Evolutionary conservation across 371 early-diverging fungal genomes (phyloP).

Genomic region (Mucor mucedo): DNA sequence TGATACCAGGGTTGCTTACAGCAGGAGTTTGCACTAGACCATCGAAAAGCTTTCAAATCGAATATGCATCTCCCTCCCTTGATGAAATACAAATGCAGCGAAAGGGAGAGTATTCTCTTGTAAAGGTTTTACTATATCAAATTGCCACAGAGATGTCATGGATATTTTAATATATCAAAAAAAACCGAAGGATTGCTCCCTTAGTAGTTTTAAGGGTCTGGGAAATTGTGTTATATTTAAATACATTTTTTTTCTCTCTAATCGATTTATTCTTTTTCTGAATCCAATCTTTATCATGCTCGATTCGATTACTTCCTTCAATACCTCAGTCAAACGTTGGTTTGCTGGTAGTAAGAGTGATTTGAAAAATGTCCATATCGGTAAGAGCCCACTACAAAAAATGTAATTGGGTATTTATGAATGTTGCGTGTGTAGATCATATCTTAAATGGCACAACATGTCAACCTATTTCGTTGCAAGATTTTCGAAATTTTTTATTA

Average conservation of each 20-base stretch:
- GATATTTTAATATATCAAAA: no score
- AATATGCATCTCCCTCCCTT: no score
- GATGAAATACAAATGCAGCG: no score
- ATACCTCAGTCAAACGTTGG: slow-evolving; percentile 12
- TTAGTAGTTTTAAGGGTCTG: no score
- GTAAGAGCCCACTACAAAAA: neutral
- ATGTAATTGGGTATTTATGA: neutral
- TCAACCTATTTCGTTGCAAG: slow-evolving; percentile 30
- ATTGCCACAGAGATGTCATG: no score
- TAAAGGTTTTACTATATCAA: no score
- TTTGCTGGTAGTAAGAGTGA: neutral
- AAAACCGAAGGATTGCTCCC: no score
- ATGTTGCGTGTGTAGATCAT: neutral
- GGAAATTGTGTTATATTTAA: no score
- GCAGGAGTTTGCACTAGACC: no score
- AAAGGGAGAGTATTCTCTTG: no score
- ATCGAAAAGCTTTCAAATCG: no score
- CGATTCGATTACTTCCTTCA: slow-evolving; percentile 8
- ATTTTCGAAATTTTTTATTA: slow-evolving; percentile 24
- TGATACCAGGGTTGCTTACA: no score
- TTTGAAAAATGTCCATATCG: slow-evolving; percentile 4
- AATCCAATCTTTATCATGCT: neutral
- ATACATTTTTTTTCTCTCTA: neutral
- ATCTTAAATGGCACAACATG: slow-evolving; percentile 19
- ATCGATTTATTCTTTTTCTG: neutral